Evolutionary conservation across 1,284 basidiomycete genomes (phyloP).

Genomic region (Phellinidium pouzarii): DNA sequence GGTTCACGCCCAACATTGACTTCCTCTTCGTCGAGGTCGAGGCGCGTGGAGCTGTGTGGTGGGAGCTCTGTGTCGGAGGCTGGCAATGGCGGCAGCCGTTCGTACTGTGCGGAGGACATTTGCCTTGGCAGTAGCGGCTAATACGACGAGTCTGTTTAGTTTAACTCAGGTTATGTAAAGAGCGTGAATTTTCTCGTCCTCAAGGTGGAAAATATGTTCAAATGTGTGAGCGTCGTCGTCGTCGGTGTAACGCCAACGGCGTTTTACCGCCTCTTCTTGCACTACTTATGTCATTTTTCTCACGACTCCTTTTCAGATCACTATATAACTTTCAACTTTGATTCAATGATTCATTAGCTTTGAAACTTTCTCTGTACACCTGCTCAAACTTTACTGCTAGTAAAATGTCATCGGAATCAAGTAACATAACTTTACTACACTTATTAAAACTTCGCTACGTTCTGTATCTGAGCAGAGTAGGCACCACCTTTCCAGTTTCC

Average conservation of each 20-base stretch:
- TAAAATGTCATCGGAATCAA: too few relatives aligned
- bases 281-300: not conserved
- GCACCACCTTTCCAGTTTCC: too few relatives aligned
- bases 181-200: not conserved
- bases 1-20: not conserved
- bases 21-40: conserved; percentile 16
- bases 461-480: too few relatives aligned
- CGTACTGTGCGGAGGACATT: conserved; percentile 15
- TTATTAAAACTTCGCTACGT: too few relatives aligned
- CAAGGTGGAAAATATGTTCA: not conserved
- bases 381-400: too few relatives aligned
- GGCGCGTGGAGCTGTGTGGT: not conserved
- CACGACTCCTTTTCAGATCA: not conserved
- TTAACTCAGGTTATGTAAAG: not conserved
- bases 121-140: not conserved
- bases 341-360: too few relatives aligned
- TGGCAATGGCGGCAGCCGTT: conserved; percentile 13
- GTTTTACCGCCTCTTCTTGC: not conserved
- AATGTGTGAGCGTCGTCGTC: too few relatives aligned
- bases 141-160: not conserved
- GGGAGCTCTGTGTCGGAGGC: not conserved
- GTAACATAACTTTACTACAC: too few relatives aligned
- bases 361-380: too few relatives aligned
- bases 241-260: not conserved
- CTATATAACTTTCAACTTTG: too few relatives aligned